A percentile compares a stretch with the other conserved stretches of the same genome.
These are phyloP conservation scores for Cladosporium velox DNA, from an alignment of 2,329 filamentous ascomycete species.

Conservation along the genomic window DNA sequence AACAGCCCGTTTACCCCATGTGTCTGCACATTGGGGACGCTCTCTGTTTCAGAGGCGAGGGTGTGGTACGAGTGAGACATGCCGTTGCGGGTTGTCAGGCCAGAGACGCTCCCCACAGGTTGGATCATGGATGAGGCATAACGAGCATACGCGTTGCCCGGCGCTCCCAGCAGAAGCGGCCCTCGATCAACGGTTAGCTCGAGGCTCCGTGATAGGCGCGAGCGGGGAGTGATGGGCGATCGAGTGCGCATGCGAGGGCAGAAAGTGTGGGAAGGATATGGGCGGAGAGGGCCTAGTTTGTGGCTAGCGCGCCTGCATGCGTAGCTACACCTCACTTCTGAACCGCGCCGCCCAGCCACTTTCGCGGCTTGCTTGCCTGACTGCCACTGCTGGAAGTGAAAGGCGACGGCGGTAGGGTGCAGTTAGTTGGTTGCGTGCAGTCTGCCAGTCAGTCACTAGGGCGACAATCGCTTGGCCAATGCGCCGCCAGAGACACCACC, in stretches of 20 bases:
- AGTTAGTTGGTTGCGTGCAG: constrained; percentile 1
- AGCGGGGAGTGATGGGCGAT: constrained; percentile 13
- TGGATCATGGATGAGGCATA: background rate
- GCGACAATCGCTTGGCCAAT: constrained; percentile 16
- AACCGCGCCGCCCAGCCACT: constrained; percentile 14
- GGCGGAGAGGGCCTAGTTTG: constrained; percentile 11
- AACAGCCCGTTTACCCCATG: constrained; percentile 8
- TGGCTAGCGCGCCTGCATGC: constrained; percentile 10
- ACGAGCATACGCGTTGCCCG: constrained; percentile 13
- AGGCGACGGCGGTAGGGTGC: background rate
- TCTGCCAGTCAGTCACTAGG: background rate
- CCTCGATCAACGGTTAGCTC: constrained; percentile 11
- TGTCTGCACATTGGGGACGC: constrained; percentile 5
- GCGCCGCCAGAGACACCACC: background rate
- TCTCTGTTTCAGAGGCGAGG: background rate
- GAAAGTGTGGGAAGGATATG: constrained; percentile 7
- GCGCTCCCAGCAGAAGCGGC: constrained; percentile 7
- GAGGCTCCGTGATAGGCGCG: constrained; percentile 19
- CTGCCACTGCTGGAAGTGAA: background rate
- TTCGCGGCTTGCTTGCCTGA: constrained; percentile 1
- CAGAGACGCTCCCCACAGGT: background rate
- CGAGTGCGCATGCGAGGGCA: constrained; percentile 11
- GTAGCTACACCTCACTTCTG: constrained; percentile 7
- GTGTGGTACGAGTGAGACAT: constrained; percentile 17
- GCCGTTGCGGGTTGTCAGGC: constrained; percentile 17